These are phyloP conservation scores for Ammopiptanthus mongolicus DNA, from an alignment of 306 rosid genomes.

Conservation along the genomic window DNA sequence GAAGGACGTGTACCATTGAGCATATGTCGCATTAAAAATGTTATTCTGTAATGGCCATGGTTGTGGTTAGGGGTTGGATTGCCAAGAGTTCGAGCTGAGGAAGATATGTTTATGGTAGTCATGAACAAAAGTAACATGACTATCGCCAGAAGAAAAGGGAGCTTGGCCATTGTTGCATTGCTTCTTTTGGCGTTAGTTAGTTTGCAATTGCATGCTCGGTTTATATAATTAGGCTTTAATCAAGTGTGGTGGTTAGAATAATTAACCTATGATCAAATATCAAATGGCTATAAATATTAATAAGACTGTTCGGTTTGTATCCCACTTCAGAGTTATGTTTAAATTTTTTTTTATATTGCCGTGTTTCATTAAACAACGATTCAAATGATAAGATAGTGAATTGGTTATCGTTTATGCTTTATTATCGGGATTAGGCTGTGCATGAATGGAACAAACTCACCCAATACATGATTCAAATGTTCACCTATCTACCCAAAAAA, in stretches of 20 bases:
- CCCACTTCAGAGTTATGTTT: neutral
- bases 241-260: constrained; percentile 29
- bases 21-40: constrained; percentile 54
- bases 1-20: constrained; percentile 30
- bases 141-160: constrained; percentile 12
- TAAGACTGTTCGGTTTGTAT: neutral
- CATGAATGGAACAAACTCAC: constrained; percentile 19
- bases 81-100: constrained; percentile 47
- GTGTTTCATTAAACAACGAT: neutral
- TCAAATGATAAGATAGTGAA: neutral
- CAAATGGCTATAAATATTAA: neutral
- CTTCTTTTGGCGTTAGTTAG: neutral
- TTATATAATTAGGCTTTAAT: constrained; percentile 26
- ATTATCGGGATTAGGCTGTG: constrained; percentile 11
- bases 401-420: neutral
- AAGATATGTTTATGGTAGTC: constrained; percentile 19
- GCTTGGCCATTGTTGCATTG: constrained; percentile 41
- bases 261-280: neutral
- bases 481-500: no score
- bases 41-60: constrained; percentile 36
- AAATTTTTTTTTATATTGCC: neutral
- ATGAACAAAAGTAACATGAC: constrained; percentile 23
- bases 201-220: constrained; percentile 13
- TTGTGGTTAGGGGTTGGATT: constrained; percentile 35
- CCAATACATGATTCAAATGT: neutral